Conservation (phyloP, 352 stramenopile species). For the Pythium rhizo-oryzae region DNA sequence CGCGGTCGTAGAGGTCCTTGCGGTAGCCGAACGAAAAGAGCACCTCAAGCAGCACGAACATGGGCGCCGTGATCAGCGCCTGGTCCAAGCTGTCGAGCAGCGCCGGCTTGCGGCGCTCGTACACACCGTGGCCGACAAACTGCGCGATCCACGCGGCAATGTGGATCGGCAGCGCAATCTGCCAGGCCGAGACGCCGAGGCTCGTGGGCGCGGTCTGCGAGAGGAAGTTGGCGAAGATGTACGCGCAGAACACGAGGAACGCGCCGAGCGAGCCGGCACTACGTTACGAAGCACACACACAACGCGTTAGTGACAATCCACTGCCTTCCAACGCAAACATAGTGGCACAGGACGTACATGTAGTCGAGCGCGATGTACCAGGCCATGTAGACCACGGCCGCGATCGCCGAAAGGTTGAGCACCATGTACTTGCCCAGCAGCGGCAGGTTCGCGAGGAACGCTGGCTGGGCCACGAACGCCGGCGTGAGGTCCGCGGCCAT, state of each 20-base stretch:
- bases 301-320: not conserved
- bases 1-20: constrained; percentile 59
- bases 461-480: constrained; percentile 34
- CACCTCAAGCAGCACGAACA: constrained; percentile 87
- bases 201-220: constrained; percentile 35
- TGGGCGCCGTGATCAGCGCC: constrained; percentile 72
- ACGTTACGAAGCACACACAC: not conserved
- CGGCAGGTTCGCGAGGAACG: constrained; percentile 30
- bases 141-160: constrained; percentile 67
- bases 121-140: constrained; percentile 88
- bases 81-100: constrained; percentile 88
- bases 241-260: constrained; percentile 48
- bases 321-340: not conserved
- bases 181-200: constrained; percentile 49
- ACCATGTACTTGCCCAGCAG: constrained; percentile 57
- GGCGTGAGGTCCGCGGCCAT: constrained; percentile 50
- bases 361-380: constrained; percentile 79
- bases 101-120: constrained; percentile 81
- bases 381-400: constrained; percentile 63
- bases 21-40: constrained; percentile 83
- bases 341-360: constrained; percentile 31
- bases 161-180: constrained; percentile 61
- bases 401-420: constrained; percentile 61
- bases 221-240: constrained; percentile 66
- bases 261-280: constrained; percentile 60